Evolutionary conservation across 2,329 filamentous ascomycete genomes (phyloP), one percentile per base, ranked within the genome.

Genomic region (Aspergillaceae sp.): DNA sequence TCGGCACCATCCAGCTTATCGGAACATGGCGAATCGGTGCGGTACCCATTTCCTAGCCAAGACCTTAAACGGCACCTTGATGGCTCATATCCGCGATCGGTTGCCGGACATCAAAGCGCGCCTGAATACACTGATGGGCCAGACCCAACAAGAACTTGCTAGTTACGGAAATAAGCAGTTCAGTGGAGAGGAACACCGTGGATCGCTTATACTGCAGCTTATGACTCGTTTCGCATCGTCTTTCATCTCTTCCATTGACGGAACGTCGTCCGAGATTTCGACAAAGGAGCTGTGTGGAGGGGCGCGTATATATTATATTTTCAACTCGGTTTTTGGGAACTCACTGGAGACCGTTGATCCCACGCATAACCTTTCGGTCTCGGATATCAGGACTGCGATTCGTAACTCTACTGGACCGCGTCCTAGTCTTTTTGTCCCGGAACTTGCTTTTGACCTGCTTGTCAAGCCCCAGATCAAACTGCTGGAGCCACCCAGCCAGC

Each of bases 381-480:
- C 91, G 42, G 92, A 98, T 64, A 98, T 98, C 55, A 81, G 92
- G 64, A 98, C 92, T 8, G 92, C 92, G 3, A 98, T 98, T 57
- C 85, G 92, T 59, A 98, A 98, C 71, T 98, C 92, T 1, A 98
- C 92, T 11, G 92, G 92, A 45, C 92, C 92, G 29, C 82, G 92
- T 11, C 91, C 92, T 1, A 97, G 91, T 66, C 76, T 98, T 40
- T 98, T 98, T 62, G 92, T 98, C 7, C 92, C 92, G 2, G 92
- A 98, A 67, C 83, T 98, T 71, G 92, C 92, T 1, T 98, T 98
- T 66, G 92, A 98, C 65, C 79, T 98, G 26, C 79, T 98, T 40
- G 92, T 98, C 40, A 98, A 98, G 70, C 92, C 92, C 29, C 92
- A 98, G 67, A 98, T 98, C 69, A 97, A 97, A 72, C 78, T 98